Evolutionary conservation across 208 protist species (phyloP).

Genomic region (Leishmania martiniquensis): DNA sequence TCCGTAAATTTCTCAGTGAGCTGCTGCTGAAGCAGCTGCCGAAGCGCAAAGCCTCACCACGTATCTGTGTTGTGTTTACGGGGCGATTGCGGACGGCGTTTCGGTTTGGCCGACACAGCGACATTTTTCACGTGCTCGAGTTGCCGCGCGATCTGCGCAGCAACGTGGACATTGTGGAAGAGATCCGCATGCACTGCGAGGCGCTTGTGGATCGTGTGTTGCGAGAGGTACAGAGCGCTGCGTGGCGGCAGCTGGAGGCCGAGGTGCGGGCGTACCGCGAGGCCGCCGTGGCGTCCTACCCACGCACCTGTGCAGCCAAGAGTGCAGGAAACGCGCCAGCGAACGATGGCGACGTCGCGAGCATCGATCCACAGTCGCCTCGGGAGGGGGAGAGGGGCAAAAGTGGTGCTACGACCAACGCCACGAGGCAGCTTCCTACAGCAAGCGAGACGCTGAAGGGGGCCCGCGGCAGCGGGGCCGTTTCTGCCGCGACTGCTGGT

Average conservation of each 20-base stretch:
- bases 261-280: constrained; percentile 31
- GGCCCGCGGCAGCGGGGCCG: background rate
- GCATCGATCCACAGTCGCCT: background rate
- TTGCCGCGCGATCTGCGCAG: constrained; percentile 51
- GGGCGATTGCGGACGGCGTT: constrained; percentile 59
- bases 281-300: background rate
- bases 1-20: constrained; percentile 81
- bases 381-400: background rate
- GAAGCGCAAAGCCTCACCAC: constrained; percentile 65
- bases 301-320: background rate
- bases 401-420: background rate
- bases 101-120: constrained; percentile 47
- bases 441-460: background rate
- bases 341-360: background rate
- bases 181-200: constrained; percentile 76
- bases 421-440: background rate
- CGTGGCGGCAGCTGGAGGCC: constrained; percentile 19
- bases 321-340: background rate
- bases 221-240: constrained; percentile 38
- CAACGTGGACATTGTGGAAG: constrained; percentile 50
- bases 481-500: background rate
- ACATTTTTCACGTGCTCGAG: constrained; percentile 77
- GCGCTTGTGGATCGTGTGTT: constrained; percentile 62
- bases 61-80: constrained; percentile 74
- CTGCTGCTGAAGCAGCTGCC: constrained; percentile 70